These are phyloP conservation scores for Beauveria pseudobassiana DNA, from an alignment of 2,329 filamentous ascomycete genomes.

Conservation along the genomic window DNA sequence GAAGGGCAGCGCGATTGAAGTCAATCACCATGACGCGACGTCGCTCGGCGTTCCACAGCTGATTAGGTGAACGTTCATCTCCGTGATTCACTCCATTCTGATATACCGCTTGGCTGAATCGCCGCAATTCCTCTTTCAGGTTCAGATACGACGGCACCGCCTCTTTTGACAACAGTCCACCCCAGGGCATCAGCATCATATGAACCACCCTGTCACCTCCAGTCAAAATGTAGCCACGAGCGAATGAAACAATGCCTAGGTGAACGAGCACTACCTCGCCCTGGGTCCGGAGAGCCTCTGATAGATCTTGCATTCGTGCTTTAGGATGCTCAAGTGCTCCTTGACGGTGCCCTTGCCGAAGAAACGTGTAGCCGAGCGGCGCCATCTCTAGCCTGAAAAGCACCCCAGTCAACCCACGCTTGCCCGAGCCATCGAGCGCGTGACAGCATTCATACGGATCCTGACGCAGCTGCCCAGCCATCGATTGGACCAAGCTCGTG, in stretches of 20 bases:
- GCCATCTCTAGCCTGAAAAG: background rate
- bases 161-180: no score
- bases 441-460: background rate
- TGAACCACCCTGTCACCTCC: background rate
- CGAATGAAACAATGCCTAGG: background rate
- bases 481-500: background rate
- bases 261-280: background rate
- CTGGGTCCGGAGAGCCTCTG: background rate
- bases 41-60: background rate
- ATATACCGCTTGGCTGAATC: background rate
- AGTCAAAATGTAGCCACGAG: background rate
- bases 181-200: background rate
- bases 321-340: background rate
- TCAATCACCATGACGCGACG: background rate
- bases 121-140: background rate
- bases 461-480: background rate
- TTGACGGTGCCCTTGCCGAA: background rate
- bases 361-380: background rate
- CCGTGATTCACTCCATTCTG: background rate
- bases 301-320: background rate
- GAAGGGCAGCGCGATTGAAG: background rate
- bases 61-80: background rate
- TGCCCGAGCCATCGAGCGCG: background rate
- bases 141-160: background rate
- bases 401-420: background rate